Conservation (phyloP, 148 eudicot species). For the Gaultheria prostrata region DNA sequence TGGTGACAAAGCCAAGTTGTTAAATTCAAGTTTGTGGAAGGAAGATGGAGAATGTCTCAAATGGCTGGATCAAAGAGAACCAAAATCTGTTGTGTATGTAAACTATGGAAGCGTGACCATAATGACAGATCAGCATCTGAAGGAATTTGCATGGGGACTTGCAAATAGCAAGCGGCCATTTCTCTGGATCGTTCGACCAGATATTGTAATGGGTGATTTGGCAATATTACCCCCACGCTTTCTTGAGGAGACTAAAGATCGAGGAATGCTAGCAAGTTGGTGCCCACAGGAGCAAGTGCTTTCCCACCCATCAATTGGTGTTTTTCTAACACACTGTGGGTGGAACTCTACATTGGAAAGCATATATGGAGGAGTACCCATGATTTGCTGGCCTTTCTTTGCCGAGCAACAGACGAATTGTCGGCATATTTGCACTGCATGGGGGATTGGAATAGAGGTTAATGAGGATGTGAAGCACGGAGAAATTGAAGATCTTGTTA, state of each 20-base stretch:
- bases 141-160: slow-evolving; percentile 10
- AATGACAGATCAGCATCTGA: background rate
- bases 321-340: background rate
- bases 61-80: background rate
- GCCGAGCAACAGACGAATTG: slow-evolving; percentile 1
- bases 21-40: slow-evolving; percentile 8
- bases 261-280: slow-evolving; percentile 6
- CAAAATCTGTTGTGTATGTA: background rate
- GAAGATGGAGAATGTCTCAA: background rate
- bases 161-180: slow-evolving; percentile 1
- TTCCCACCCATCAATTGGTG: background rate
- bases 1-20: background rate
- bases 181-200: background rate
- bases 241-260: background rate
- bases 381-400: slow-evolving; percentile 9
- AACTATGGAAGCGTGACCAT: background rate
- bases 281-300: background rate
- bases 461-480: slow-evolving; percentile 1
- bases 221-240: background rate
- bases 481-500: background rate
- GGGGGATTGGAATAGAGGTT: slow-evolving; percentile 8
- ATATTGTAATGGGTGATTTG: slow-evolving; percentile 1
- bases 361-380: background rate
- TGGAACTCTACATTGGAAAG: slow-evolving; percentile 1
- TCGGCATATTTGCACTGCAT: background rate